phyloP scores from a whole-genome alignment of 345 rosid species.

The Gossypium herbaceum region DNA sequence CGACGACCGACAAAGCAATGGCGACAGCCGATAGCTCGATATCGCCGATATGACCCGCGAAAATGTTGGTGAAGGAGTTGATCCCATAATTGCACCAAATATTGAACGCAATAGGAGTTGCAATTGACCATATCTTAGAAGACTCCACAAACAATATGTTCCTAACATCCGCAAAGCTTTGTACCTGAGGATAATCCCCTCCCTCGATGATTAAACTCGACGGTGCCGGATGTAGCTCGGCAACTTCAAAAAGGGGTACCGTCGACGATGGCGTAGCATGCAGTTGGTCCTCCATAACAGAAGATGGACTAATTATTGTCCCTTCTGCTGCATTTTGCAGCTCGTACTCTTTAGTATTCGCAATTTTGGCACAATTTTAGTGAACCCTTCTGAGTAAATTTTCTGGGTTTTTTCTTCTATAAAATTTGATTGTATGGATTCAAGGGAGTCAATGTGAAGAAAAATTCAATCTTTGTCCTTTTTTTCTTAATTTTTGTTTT shows the following conservation, averaged over 20 bases:
- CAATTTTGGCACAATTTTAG: slow-evolving; percentile 32
- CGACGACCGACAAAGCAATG: slow-evolving; percentile 73
- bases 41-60: slow-evolving; percentile 86
- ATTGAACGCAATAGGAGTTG: slow-evolving; percentile 88
- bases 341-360: slow-evolving; percentile 37
- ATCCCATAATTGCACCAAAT: slow-evolving; percentile 81
- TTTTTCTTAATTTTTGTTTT: background rate
- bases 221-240: slow-evolving; percentile 67
- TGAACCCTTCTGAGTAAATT: background rate
- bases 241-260: slow-evolving; percentile 24
- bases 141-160: slow-evolving; percentile 49
- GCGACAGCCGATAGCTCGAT: slow-evolving; percentile 90
- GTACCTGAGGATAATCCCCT: slow-evolving; percentile 54
- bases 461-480: background rate
- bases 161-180: slow-evolving; percentile 44
- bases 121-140: slow-evolving; percentile 69
- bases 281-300: slow-evolving; percentile 14
- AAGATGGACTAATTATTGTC: slow-evolving; percentile 29
- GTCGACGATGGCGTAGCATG: slow-evolving; percentile 13
- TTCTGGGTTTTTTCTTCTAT: background rate
- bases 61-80: slow-evolving; percentile 87
- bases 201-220: slow-evolving; percentile 37
- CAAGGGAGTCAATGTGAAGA: background rate
- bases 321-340: slow-evolving; percentile 36
- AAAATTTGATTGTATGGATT: slow-evolving; percentile 5